phyloP scores from a whole-genome alignment of 2,329 filamentous ascomycete genomes.

The Fusarium hostae region DNA sequence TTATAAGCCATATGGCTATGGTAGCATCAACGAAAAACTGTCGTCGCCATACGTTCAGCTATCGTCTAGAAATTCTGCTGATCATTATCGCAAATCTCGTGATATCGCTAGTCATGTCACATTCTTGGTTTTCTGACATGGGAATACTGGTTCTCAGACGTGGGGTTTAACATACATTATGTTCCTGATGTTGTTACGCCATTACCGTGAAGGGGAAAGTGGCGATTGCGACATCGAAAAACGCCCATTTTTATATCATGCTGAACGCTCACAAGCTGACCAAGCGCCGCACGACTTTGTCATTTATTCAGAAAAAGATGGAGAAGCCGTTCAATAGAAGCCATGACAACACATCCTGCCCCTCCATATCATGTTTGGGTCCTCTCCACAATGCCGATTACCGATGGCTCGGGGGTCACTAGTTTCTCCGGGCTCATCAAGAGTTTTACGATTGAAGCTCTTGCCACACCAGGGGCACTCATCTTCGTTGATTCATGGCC shows the following conservation, averaged over 20 bases:
- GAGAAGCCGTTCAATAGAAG: conserved; percentile 7
- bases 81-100: neutral
- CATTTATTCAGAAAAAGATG: conserved; percentile 29
- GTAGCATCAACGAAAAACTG: neutral
- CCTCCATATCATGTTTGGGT: conserved; percentile 3
- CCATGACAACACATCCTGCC: conserved; percentile 28
- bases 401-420: conserved; percentile 21
- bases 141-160: neutral
- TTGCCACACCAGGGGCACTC: neutral
- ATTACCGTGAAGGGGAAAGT: conserved; percentile 38
- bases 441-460: neutral
- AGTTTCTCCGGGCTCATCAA: neutral
- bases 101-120: neutral
- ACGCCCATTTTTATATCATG: conserved; percentile 25
- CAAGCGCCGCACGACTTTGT: conserved; percentile 23
- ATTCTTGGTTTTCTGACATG: neutral
- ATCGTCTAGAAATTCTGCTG: neutral
- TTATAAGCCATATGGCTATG: neutral
- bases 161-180: conserved; percentile 23
- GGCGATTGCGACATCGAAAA: conserved; percentile 44
- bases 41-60: neutral
- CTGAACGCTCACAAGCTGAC: conserved; percentile 19
- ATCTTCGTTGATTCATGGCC: neutral
- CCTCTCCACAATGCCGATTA: conserved; percentile 24
- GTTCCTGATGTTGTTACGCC: conserved; percentile 25